Base-by-base conservation (phyloP, 257 asterid genomes). In the Petunia secreta region DNA sequence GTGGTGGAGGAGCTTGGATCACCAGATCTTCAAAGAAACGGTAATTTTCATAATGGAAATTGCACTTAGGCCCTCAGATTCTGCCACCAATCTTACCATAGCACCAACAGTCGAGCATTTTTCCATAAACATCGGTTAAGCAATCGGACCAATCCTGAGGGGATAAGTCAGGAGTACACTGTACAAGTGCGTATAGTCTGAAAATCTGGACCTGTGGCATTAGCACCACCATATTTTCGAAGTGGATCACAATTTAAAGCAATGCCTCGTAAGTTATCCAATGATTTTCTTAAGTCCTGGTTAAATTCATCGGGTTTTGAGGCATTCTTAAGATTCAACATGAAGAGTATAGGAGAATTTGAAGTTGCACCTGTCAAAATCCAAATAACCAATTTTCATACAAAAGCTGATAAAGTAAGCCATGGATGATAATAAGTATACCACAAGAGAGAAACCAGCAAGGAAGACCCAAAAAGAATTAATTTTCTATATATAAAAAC, bases 121-220 rank as follows among this genome's bases (percentile, higher is more conserved):
- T 1, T 8, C 3, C 8, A 8, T 52, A 48, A 36, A 84, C 80
- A 0, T 7, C 1, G 0, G n/a, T 74, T 8, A 86, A 81, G 65
- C 89, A 85, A 58, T 15, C 13, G 2, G 9, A 46, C 2, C 89
- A 86, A 40, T 64, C 66, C 6, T 7, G 43, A 1, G 16, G 34
- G 0, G 84, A 75, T n/a, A 86, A 64, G 69, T 86, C 89, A 5
- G 89, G 85, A 6, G 84, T 86, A 71, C 89, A 86, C 57, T 83
- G 86, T 62, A 52, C 66, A 1, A 77, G 60, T 9, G 78, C 85
- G 73, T 1, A 83, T 75, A 13, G 63, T 54, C 77, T 43, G 78
- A 57, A 34, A 36, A n/a, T 79, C 15, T 4, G 79, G 52, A 50
- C 1, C 48, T 9, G 40, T 75, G 1, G 57, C 67, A 34, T 25